Conservation (phyloP, 352 stramenopile species). For the Globisporangium recalcitrans region DNA sequence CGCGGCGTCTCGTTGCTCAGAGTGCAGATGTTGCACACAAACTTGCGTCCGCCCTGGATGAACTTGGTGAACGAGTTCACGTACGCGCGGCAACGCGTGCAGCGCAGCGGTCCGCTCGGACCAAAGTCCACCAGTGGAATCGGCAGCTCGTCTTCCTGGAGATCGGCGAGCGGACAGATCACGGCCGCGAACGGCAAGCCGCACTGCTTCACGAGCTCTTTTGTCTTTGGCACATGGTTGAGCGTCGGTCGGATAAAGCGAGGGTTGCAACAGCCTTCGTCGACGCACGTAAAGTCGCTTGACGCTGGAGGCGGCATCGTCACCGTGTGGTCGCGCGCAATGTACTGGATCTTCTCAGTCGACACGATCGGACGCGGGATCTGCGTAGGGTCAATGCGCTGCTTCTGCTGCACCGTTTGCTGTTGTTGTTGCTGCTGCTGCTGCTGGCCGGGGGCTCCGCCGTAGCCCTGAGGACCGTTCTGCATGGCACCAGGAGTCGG, state of each 20-base stretch:
- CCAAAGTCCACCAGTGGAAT: constrained; percentile 87
- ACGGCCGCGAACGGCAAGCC: constrained; percentile 75
- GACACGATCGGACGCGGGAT: constrained; percentile 79
- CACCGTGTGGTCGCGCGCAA: constrained; percentile 74
- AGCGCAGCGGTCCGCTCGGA: constrained; percentile 68
- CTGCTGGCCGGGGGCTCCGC: constrained; percentile 11
- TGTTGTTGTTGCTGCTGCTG: constrained; percentile 29
- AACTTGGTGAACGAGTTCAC: constrained; percentile 88
- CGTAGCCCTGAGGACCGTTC: constrained; percentile 13
- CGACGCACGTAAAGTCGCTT: constrained; percentile 77
- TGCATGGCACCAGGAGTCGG: constrained; percentile 11
- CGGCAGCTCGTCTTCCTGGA: constrained; percentile 76
- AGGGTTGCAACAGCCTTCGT: constrained; percentile 86
- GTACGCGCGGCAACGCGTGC: constrained; percentile 81
- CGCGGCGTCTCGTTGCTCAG: constrained; percentile 80
- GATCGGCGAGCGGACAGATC: constrained; percentile 75
- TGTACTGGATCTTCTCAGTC: constrained; percentile 62
- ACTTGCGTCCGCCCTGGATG: constrained; percentile 78
- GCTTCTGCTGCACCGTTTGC: constrained; percentile 45
- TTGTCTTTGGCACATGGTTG: constrained; percentile 73
- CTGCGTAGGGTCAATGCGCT: constrained; percentile 85
- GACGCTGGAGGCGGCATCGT: constrained; percentile 74
- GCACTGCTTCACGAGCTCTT: constrained; percentile 74
- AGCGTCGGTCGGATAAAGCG: constrained; percentile 86
- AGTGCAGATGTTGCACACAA: constrained; percentile 88